phyloP scores from a whole-genome alignment of 2,329 filamentous ascomycete genomes.

The Mariannaea elegans region DNA sequence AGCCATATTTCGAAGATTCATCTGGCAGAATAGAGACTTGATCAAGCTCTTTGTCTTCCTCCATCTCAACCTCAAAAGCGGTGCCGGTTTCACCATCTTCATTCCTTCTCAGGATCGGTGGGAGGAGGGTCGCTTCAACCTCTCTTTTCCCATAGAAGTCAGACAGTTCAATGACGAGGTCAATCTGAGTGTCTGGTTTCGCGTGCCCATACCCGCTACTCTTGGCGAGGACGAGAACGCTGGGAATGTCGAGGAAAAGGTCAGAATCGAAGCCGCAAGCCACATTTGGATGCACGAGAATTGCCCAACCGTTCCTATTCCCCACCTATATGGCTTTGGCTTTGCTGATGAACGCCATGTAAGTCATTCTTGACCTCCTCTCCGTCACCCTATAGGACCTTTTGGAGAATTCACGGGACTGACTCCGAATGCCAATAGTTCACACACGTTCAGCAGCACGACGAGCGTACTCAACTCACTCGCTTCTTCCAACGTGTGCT shows the following conservation, averaged over 20 bases:
- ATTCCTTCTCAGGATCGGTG: too few relatives aligned
- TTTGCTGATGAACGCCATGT: constrained; percentile 5
- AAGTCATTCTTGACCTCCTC: neutral
- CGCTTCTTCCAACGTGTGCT: neutral
- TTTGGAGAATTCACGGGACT: neutral
- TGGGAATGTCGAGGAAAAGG: constrained; percentile 5
- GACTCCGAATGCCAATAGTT: neutral
- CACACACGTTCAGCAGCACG: neutral
- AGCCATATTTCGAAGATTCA: neutral
- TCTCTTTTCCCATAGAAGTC: neutral
- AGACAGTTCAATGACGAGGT: accelerated
- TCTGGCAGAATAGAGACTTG: neutral
- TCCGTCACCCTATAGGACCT: neutral
- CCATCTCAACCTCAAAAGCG: neutral
- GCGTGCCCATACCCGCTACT: neutral
- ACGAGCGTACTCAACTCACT: neutral
- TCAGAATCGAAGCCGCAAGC: neutral
- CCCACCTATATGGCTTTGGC: constrained; percentile 11
- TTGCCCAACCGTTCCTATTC: neutral
- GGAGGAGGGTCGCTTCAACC: constrained; percentile 2
- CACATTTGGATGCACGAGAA: constrained; percentile 2
- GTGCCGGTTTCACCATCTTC: neutral
- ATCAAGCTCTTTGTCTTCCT: neutral
- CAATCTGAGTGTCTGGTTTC: neutral
- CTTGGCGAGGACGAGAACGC: neutral